Conservation (phyloP, 148 eudicot genomes). For the Rhododendron vialii region DNA sequence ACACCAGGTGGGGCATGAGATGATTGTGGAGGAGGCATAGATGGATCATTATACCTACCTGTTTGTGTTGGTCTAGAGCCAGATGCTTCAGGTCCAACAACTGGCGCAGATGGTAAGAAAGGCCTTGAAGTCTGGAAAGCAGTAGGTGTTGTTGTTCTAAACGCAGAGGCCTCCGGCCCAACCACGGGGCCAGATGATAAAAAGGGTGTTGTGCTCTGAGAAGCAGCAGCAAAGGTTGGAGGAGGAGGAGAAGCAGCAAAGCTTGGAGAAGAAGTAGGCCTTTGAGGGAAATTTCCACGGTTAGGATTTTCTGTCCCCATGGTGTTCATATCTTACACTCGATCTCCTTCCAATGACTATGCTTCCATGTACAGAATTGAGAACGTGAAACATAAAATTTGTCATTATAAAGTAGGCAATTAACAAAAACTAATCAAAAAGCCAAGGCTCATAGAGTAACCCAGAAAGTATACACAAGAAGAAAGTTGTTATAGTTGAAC, state of each 20-base stretch:
- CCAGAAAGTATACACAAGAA: constrained; percentile 1
- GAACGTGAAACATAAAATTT: not conserved
- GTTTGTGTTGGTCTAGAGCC: constrained; percentile 48
- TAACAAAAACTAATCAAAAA: not conserved
- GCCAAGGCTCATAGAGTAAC: not conserved
- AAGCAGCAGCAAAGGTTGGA: constrained; percentile 63
- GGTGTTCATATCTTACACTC: constrained; percentile 7
- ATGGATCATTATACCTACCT: constrained; percentile 27
- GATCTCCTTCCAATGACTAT: not conserved
- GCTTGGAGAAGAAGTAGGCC: constrained; percentile 50
- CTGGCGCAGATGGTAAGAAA: constrained; percentile 39
- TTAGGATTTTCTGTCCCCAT: constrained; percentile 83
- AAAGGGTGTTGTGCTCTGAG: constrained; percentile 59
- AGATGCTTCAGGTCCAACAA: constrained; percentile 37
- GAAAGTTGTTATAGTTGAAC: not conserved
- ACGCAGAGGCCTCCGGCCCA: constrained; percentile 54
- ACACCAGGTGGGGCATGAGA: constrained; percentile 38
- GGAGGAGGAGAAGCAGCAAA: constrained; percentile 35
- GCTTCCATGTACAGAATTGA: not conserved
- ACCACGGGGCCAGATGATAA: constrained; percentile 55
- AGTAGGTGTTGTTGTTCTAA: constrained; percentile 43
- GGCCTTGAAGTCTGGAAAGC: constrained; percentile 35
- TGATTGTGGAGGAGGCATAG: constrained; percentile 24
- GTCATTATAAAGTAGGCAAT: not conserved
- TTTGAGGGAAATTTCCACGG: constrained; percentile 44